Conservation (phyloP, 331 rosid genomes). For the Quercus tomentella region DNA sequence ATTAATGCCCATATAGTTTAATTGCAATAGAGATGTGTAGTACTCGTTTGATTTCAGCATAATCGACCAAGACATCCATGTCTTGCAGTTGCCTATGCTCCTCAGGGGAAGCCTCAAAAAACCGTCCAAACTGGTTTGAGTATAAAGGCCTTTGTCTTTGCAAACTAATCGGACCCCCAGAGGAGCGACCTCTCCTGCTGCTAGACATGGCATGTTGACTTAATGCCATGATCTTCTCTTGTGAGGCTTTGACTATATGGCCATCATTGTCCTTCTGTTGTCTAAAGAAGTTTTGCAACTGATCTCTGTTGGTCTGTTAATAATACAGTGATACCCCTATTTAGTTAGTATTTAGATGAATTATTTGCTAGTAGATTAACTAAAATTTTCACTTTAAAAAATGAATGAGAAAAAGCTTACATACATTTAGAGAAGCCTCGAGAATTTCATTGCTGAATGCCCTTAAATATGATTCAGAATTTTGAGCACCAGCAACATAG, state of each 20-base stretch:
- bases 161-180: slow-evolving; percentile 40
- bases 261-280: slow-evolving; percentile 17
- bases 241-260: slow-evolving; percentile 32
- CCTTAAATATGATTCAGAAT: slow-evolving; percentile 34
- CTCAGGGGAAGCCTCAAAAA: slow-evolving; percentile 48
- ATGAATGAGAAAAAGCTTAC: slow-evolving; percentile 17
- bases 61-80: slow-evolving; percentile 20
- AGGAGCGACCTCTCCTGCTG: slow-evolving; percentile 4
- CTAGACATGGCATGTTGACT: slow-evolving; percentile 32
- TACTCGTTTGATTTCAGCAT: slow-evolving; percentile 44
- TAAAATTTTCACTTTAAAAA: background rate
- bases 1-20: too few relatives aligned
- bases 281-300: slow-evolving; percentile 32
- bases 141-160: slow-evolving; percentile 20
- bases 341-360: too few relatives aligned
- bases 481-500: slow-evolving; percentile 23
- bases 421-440: slow-evolving; percentile 35
- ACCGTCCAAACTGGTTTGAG: slow-evolving; percentile 46
- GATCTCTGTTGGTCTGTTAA: slow-evolving; percentile 35
- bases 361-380: background rate
- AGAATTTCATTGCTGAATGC: slow-evolving; percentile 49
- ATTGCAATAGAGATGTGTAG: too few relatives aligned
- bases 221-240: slow-evolving; percentile 38
- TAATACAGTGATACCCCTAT: background rate
- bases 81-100: slow-evolving; percentile 39